These are phyloP conservation scores for Meyerozyma smithsonii DNA, from an alignment of 1,139 yeast species.

Conservation along the genomic window DNA sequence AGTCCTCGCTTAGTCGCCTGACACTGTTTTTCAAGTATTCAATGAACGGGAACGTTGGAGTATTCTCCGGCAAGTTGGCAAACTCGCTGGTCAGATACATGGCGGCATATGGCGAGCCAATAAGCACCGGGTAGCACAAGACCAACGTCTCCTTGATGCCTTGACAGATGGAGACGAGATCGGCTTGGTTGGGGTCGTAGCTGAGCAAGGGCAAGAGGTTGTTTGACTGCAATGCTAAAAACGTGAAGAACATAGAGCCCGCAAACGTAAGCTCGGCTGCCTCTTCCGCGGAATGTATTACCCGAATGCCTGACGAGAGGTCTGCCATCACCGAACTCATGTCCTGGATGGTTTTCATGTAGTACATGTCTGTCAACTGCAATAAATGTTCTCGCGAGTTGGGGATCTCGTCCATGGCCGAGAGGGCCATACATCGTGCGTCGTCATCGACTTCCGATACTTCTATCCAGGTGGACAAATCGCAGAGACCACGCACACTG, in stretches of 20 bases:
- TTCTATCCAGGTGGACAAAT: constrained; percentile 6
- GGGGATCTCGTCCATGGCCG: not conserved
- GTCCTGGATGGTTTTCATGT: constrained; percentile 5
- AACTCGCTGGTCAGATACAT: constrained; percentile 11
- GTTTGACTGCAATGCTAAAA: constrained; percentile 29
- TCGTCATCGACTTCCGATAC: constrained; percentile 4
- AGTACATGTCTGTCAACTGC: not conserved
- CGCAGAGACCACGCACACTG: constrained; percentile 16
- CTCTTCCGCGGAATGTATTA: constrained; percentile 5
- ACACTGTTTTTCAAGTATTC: constrained; percentile 11
- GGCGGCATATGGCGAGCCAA: constrained; percentile 13
- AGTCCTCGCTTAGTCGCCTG: constrained; percentile 5
- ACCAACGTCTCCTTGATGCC: constrained; percentile 16
- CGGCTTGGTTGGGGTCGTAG: constrained; percentile 16
- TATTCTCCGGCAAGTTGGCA: constrained; percentile 8
- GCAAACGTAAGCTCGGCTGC: constrained; percentile 22
- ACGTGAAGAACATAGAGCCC: constrained; percentile 22
- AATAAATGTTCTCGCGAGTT: constrained; percentile 1
- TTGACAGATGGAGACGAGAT: constrained; percentile 17
- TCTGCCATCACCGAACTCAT: constrained; percentile 5
- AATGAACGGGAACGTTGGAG: constrained; percentile 16
- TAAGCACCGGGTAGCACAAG: constrained; percentile 11
- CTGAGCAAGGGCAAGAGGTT: constrained; percentile 25
- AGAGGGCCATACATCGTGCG: not conserved
- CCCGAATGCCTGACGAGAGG: constrained; percentile 10